Conservation (phyloP, 805 yeast genomes). For the Saturnispora saitoi region DNA sequence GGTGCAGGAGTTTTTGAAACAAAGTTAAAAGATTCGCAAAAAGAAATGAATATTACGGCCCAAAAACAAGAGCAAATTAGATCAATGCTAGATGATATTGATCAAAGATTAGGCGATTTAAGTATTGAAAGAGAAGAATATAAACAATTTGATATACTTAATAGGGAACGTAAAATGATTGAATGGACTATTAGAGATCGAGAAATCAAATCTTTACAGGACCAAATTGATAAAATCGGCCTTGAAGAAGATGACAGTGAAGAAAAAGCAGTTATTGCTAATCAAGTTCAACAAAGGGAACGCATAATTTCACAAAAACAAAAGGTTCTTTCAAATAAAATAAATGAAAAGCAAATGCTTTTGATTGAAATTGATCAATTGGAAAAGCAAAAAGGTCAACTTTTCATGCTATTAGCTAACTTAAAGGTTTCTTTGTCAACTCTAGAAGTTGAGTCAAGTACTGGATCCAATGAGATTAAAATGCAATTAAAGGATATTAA, state of each 20-base stretch:
- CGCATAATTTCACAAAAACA: slow-evolving; percentile 36
- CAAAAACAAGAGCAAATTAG: slow-evolving; percentile 64
- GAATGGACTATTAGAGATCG: slow-evolving; percentile 73
- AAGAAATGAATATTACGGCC: slow-evolving; percentile 69
- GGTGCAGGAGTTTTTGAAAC: slow-evolving; percentile 89
- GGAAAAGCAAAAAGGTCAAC: slow-evolving; percentile 29
- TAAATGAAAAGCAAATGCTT: slow-evolving; percentile 40
- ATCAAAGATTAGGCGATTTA: slow-evolving; percentile 66
- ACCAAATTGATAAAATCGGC: slow-evolving; percentile 54
- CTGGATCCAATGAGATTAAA: slow-evolving; percentile 11
- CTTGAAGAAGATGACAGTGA: slow-evolving; percentile 43
- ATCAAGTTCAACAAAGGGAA: slow-evolving; percentile 57
- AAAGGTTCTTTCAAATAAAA: slow-evolving; percentile 37
- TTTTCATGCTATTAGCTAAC: slow-evolving; percentile 35
- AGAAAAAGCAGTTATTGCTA: slow-evolving; percentile 43
- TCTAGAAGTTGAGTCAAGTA: slow-evolving; percentile 32
- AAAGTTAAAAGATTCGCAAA: slow-evolving; percentile 66
- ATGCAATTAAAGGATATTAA: not conserved
- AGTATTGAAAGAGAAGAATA: slow-evolving; percentile 74
- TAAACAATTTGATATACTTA: slow-evolving; percentile 57
- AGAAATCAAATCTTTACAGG: slow-evolving; percentile 56
- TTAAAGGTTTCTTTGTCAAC: slow-evolving; percentile 37
- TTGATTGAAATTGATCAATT: slow-evolving; percentile 43
- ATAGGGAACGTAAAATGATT: slow-evolving; percentile 55
- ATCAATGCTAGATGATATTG: slow-evolving; percentile 61